Evolutionary conservation across 1,284 basidiomycete genomes (phyloP).

Genomic region (Trichosporon ovoides): DNA sequence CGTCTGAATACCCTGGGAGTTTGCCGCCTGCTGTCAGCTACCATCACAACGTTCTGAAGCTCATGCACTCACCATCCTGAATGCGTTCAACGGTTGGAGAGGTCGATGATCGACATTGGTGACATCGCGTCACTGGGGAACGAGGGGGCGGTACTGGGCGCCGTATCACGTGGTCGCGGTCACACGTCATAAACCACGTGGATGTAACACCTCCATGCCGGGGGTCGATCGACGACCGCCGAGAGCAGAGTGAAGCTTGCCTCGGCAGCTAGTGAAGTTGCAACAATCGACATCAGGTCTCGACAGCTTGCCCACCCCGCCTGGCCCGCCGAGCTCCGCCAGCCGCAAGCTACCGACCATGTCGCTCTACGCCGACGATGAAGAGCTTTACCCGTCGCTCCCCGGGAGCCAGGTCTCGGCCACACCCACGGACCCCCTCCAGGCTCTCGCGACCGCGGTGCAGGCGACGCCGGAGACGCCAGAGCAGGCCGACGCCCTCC

Average conservation of each 20-base stretch:
- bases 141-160: background rate
- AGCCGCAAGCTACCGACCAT: conserved; percentile 21
- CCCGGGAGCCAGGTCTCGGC: conserved; percentile 13
- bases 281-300: background rate
- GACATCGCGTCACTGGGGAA: conserved; percentile 3
- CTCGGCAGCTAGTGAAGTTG: background rate
- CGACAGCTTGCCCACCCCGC: background rate
- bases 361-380: conserved; percentile 48
- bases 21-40: conserved; percentile 60
- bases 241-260: background rate
- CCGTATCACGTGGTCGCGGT: background rate
- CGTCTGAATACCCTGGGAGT: conserved; percentile 94
- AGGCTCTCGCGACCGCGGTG: conserved; percentile 70
- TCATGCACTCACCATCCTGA: conserved; percentile 14
- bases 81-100: background rate
- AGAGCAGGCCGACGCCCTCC: conserved; percentile 74
- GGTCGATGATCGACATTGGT: background rate
- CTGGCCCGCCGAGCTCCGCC: background rate
- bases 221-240: background rate
- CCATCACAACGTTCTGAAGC: background rate
- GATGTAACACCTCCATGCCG: background rate
- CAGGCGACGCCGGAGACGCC: conserved; percentile 69
- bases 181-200: conserved; percentile 7
- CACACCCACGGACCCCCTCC: conserved; percentile 60
- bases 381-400: conserved; percentile 24